Base-by-base conservation (phyloP, 2,329 filamentous ascomycete species). In the Scedosporium minutisporum region DNA sequence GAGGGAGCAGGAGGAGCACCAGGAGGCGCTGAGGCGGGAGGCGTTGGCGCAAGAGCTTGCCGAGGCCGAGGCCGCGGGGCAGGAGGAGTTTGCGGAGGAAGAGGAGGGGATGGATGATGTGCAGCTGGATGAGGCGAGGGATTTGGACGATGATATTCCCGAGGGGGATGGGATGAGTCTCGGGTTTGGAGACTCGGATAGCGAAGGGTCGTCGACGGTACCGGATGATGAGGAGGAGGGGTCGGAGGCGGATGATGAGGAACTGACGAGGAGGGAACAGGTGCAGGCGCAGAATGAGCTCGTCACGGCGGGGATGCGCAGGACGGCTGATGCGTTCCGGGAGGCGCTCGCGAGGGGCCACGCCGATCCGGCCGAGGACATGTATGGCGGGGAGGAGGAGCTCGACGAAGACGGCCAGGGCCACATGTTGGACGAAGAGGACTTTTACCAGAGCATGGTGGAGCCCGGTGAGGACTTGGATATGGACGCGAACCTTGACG, bases 1-100 rank as follows among this genome's bases (percentile, higher is more conserved):
- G 67, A 84, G 89, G 10, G 95, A 99, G 77, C 84, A 90, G 62
- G 88, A 93, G 71, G 95, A 99, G 74, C 90, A 93, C 64, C 85
- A 90, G 65, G 87, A 90, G 70, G 84, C 89, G 2, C 77, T 91
- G 72, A 80, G 88, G 23, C 80, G 89, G 33, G 89, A 93, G 72
- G 83, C 85, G 68, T 76, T 88, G 4, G 85, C 88, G 63, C 82
- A 89, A 69, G 91, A 96, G 70, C 80, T 96, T 53, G 89, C 88
- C 23, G 85, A 90, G 68, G 83, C 85, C 0, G 86, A 85, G 68
- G 76, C 66, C 33, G 72, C 65, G 38, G 71, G 71, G 16, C 66
- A 74, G 71, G 76, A 74, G 66, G 72, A 73, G 64, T 80, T 69
- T 71, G 78, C 78, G 66, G 76, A 76, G 57, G 75, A 75, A 38